A percentile compares a stretch with the other conserved stretches of the same genome.
Conservation (phyloP, 208 protist genomes). For the Zelonia costaricensis region DNA sequence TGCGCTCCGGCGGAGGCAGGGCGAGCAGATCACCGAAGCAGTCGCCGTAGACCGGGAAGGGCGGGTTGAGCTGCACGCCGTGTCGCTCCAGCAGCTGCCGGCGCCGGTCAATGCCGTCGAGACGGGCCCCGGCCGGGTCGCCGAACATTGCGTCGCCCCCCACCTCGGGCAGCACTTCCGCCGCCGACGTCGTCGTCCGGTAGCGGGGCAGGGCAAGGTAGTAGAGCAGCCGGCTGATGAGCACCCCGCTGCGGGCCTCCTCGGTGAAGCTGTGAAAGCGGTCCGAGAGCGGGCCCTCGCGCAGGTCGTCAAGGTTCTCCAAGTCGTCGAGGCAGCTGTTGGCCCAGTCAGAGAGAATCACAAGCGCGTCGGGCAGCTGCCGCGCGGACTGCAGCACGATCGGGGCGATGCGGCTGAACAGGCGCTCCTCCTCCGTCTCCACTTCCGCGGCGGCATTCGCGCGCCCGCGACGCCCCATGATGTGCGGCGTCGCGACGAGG, state of each 20-base stretch:
- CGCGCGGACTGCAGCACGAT: slow-evolving; percentile 70
- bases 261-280: slow-evolving; percentile 80
- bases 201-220: slow-evolving; percentile 89
- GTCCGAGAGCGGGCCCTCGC: slow-evolving; percentile 63
- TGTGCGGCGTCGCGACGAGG: neutral
- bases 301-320: slow-evolving; percentile 79
- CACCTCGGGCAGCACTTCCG: slow-evolving; percentile 2
- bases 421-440: slow-evolving; percentile 59
- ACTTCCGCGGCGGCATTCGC: neutral
- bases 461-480: neutral
- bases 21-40: slow-evolving; percentile 85
- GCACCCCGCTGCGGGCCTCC: slow-evolving; percentile 75
- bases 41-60: slow-evolving; percentile 84
- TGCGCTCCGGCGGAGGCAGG: slow-evolving; percentile 55
- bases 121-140: slow-evolving; percentile 6
- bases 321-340: slow-evolving; percentile 87
- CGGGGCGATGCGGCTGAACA: slow-evolving; percentile 83
- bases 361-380: slow-evolving; percentile 73
- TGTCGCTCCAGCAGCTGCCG: slow-evolving; percentile 72
- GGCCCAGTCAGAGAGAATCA: slow-evolving; percentile 85
- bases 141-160: neutral
- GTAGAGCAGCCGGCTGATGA: slow-evolving; percentile 86
- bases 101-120: slow-evolving; percentile 39
- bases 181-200: slow-evolving; percentile 31
- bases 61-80: slow-evolving; percentile 83